Percentiles rank a stretch among this genome's conserved stretches.
phyloP scores from a whole-genome alignment of 352 stramenopile genomes.

The Aphanomyces cochlioides region DNA sequence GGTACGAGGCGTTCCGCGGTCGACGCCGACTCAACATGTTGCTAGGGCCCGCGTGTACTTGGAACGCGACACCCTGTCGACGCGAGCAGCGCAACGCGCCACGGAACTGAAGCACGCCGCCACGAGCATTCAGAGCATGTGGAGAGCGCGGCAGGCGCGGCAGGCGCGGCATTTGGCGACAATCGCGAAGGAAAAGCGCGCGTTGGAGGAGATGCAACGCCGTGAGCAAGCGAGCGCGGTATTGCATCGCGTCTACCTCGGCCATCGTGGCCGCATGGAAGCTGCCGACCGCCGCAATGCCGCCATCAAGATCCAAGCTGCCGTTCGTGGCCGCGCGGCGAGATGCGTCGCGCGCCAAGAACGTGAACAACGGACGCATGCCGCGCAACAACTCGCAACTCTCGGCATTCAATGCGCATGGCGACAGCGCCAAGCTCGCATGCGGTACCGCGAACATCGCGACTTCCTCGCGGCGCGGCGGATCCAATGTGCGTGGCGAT shows the following conservation, averaged over 20 bases:
- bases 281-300: conserved; percentile 30
- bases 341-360: conserved; percentile 8
- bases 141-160: conserved; percentile 35
- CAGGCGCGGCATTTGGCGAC: conserved; percentile 12
- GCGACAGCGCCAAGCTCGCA: conserved; percentile 9
- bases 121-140: conserved; percentile 42
- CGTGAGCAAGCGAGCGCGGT: conserved; percentile 17
- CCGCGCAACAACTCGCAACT: not conserved
- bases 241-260: conserved; percentile 43
- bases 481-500: conserved; percentile 16
- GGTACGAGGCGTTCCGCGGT: conserved; percentile 18
- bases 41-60: conserved; percentile 36
- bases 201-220: conserved; percentile 30
- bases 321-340: conserved; percentile 28
- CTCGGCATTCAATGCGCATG: conserved; percentile 18
- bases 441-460: not conserved
- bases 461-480: not conserved
- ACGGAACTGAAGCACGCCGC: conserved; percentile 33
- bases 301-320: conserved; percentile 43
- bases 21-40: not conserved
- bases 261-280: conserved; percentile 35
- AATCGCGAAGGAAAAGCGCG: conserved; percentile 6
- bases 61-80: conserved; percentile 41
- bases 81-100: no score
- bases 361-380: conserved; percentile 31